A percentile compares a stretch with the other conserved stretches of the same genome.
These are phyloP conservation scores for Austroboletus festivus DNA, from an alignment of 768 basidiomycete genomes.

Conservation along the genomic window DNA sequence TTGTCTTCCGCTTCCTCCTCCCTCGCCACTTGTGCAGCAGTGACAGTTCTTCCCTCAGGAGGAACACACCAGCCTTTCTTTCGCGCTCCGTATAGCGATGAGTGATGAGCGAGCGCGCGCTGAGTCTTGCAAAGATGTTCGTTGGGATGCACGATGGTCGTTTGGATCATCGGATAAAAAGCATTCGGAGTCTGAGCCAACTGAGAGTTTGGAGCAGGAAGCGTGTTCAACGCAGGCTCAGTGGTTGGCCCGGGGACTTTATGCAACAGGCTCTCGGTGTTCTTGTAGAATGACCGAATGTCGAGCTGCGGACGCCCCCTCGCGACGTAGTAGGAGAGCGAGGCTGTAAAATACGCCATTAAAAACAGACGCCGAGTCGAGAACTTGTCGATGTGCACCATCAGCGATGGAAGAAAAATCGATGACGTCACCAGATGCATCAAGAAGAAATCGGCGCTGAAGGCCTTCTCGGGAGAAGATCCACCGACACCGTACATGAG, in stretches of 20 bases:
- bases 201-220: conserved; percentile 32
- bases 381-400: conserved; percentile 33
- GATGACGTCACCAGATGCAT: conserved; percentile 71
- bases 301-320: conserved; percentile 34
- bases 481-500: conserved; percentile 63
- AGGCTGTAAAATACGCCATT: conserved; percentile 27
- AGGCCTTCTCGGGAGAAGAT: conserved; percentile 42
- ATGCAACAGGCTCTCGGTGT: conserved; percentile 35
- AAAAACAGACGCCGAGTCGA: conserved; percentile 27
- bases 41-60: conserved; percentile 12
- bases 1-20: conserved; percentile 27
- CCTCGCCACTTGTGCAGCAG: conserved; percentile 14
- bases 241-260: conserved; percentile 17
- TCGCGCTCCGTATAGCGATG: conserved; percentile 41
- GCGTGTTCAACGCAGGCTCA: conserved; percentile 25
- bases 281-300: conserved; percentile 29
- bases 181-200: conserved; percentile 44
- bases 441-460: conserved; percentile 66
- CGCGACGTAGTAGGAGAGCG: conserved; percentile 30
- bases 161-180: conserved; percentile 57
- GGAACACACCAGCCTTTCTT: conserved; percentile 23
- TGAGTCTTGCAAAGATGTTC: conserved; percentile 51
- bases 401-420: conserved; percentile 54
- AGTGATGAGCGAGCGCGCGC: conserved; percentile 47
- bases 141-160: conserved; percentile 52